These are phyloP conservation scores for Solanum neorickii DNA, from an alignment of 257 asterid genomes.

Conservation along the genomic window DNA sequence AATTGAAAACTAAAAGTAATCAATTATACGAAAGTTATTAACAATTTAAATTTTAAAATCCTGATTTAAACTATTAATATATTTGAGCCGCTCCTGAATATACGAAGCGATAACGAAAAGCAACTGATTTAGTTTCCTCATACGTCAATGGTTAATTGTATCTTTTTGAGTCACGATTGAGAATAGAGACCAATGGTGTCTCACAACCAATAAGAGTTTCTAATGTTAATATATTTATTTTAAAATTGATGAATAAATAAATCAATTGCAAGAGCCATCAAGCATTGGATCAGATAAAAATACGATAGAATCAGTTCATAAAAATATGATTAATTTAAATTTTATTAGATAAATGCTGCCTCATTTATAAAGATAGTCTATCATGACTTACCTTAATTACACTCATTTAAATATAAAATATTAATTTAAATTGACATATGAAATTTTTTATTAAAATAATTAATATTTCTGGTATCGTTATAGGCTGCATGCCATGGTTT, in stretches of 20 bases:
- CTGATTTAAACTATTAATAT: accelerated
- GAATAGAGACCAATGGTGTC: not conserved
- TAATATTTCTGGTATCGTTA: no score
- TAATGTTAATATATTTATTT: not conserved
- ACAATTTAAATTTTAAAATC: no score
- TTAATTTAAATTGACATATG: no score
- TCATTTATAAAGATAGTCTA: not conserved
- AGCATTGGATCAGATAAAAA: not conserved
- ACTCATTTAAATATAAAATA: not conserved
- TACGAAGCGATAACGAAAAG: not conserved
- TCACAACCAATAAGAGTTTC: not conserved
- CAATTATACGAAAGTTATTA: no score
- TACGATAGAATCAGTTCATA: not conserved
- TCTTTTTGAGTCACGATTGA: not conserved
- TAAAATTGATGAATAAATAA: not conserved
- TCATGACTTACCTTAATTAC: not conserved
- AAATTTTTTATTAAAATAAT: no score
- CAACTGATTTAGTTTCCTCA: not conserved
- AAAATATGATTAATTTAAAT: not conserved
- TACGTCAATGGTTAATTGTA: not conserved
- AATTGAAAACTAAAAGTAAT: no score
- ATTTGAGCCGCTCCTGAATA: accelerated
- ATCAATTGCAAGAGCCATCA: not conserved
- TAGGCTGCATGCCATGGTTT: no score
- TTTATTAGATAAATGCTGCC: no score